Percentiles rank a stretch among this genome's conserved stretches.
Conservation (phyloP, 345 rosid species). For the Physaria fendleri region DNA sequence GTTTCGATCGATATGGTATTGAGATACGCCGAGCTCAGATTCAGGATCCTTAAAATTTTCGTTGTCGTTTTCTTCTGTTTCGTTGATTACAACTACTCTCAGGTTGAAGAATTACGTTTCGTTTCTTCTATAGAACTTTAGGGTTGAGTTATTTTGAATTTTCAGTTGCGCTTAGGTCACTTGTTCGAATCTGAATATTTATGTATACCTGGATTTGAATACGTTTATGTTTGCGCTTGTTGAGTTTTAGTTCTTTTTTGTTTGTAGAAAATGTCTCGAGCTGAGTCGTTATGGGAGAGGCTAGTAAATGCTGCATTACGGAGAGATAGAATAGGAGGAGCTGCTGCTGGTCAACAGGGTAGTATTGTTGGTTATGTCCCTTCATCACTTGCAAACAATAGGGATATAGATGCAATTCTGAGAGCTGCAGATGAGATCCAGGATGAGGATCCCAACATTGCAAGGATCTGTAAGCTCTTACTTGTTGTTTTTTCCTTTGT, state of each 20-base stretch:
- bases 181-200: slow-evolving; percentile 5
- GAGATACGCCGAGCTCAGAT: slow-evolving; percentile 16
- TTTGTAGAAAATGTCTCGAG: slow-evolving; percentile 60
- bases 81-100: background rate
- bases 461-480: slow-evolving; percentile 66
- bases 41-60: background rate
- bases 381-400: slow-evolving; percentile 71
- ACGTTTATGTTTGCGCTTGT: background rate
- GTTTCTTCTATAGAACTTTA: background rate
- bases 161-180: slow-evolving; percentile 15
- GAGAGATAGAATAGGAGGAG: slow-evolving; percentile 60
- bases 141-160: background rate
- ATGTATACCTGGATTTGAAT: background rate
- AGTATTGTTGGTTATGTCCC: slow-evolving; percentile 83
- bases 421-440: slow-evolving; percentile 95
- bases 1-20: background rate
- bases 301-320: slow-evolving; percentile 73
- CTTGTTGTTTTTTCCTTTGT: background rate
- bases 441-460: slow-evolving; percentile 77
- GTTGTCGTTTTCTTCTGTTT: background rate
- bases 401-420: slow-evolving; percentile 85
- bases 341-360: slow-evolving; percentile 40
- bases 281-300: slow-evolving; percentile 80
- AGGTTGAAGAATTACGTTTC: background rate
- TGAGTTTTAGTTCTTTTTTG: background rate